A percentile compares a stretch with the other conserved stretches of the same genome.
These are phyloP conservation scores for Delitschia confertaspora DNA, from an alignment of 495 filamentous ascomycete species.

Conservation along the genomic window DNA sequence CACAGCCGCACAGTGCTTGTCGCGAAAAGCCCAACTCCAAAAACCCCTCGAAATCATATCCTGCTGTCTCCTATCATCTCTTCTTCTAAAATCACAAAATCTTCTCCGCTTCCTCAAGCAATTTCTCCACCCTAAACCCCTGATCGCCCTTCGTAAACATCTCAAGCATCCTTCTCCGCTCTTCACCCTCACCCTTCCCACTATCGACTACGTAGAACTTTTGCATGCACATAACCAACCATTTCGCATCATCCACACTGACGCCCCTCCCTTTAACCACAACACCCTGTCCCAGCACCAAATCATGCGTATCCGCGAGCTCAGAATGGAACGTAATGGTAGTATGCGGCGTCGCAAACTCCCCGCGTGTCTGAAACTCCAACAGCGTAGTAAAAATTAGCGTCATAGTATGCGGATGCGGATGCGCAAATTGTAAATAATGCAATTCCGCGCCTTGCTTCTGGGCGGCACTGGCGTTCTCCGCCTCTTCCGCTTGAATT, in stretches of 20 bases:
- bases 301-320: slow-evolving; percentile 55
- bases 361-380: slow-evolving; percentile 83
- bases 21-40: too few relatives aligned
- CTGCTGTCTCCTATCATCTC: too few relatives aligned
- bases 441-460: slow-evolving; percentile 66
- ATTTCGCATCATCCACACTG: slow-evolving; percentile 67
- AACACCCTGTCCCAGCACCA: slow-evolving; percentile 76
- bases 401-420: slow-evolving; percentile 57
- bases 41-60: too few relatives aligned
- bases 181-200: slow-evolving; percentile 35
- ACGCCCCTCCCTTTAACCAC: slow-evolving; percentile 72
- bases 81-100: slow-evolving; percentile 31
- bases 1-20: too few relatives aligned
- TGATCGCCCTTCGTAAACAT: slow-evolving; percentile 70
- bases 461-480: slow-evolving; percentile 15
- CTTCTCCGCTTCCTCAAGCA: slow-evolving; percentile 82
- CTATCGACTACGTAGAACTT: slow-evolving; percentile 71
- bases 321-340: slow-evolving; percentile 87
- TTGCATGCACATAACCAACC: slow-evolving; percentile 89
- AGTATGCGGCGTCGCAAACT: slow-evolving; percentile 84
- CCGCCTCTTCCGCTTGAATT: slow-evolving; percentile 49
- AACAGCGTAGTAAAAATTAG: slow-evolving; percentile 88
- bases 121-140: slow-evolving; percentile 68
- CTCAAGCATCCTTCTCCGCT: slow-evolving; percentile 59
- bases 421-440: slow-evolving; percentile 71